Evolutionary conservation across 108 stramenopile genomes (phyloP), one percentile per base, ranked within the genome.

Genomic region (Poteriospumella lacustris): DNA sequence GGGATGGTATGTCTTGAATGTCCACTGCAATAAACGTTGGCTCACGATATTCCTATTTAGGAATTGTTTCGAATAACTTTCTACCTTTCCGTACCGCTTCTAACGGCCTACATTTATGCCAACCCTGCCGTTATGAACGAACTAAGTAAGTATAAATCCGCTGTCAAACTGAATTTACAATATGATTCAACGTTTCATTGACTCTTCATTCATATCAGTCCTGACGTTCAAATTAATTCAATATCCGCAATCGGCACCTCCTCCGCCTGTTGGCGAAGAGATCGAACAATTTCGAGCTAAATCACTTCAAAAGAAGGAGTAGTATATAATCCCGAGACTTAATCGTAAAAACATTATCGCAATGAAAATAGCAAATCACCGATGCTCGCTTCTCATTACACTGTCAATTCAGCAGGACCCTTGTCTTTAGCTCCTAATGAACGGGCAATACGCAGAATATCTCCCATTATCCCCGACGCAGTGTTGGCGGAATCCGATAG

Each of bases 401-500:
- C 52, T 56, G 24, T 56, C 24, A 24, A 56, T 19, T 56, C 36
- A 12, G 28, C 60, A 3, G 60, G 60, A 34, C 60, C 60, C 9
- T 33, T 19, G 31, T 64, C 60, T 64, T 64, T 64, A 24, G 60
- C 72, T 1, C 72, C 42, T 28, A 85, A 89, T 1, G 87, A 87
- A 41, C 90, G 79, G 39, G 87, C 86, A 41, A 89, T 72, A 31
- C 91, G 86, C 15, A 93, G 80, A 38, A 93, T 75, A 81, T 93
- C 93, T 9, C 91, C 88, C 68, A 93, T 89, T 60, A 93, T 88
- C 24, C 91, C 93, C 58, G 91, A 77, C 36, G 92, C 91, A 12
- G 91, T 85, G 29, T 90, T 80, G 31, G 90, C 89, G 12, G 92
- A 88, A 15, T 91, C 91, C 9, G 91, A 91, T 39, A 91, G 89